A percentile compares a stretch with the other conserved stretches of the same genome.
Conservation (phyloP, 768 basidiomycete species). For the Mrakia gelida region DNA sequence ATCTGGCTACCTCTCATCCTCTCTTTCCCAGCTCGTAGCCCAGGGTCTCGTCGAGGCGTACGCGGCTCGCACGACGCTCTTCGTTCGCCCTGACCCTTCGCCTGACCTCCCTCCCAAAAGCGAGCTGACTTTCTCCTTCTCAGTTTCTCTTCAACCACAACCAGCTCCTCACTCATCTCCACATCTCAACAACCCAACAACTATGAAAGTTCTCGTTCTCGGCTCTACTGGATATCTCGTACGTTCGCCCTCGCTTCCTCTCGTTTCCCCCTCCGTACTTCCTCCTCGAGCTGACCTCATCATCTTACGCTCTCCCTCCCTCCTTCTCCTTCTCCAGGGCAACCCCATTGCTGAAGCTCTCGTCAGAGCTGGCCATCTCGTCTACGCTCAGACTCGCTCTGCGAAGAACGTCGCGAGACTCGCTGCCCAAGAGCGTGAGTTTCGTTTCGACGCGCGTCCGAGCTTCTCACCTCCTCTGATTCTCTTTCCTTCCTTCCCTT, state of each 20-base stretch:
- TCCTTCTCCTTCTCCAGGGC: not conserved
- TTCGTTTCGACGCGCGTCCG: not conserved
- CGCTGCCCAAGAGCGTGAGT: not conserved
- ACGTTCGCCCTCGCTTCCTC: not conserved
- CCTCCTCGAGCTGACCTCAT: not conserved
- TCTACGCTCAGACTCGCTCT: not conserved
- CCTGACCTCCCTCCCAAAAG: not conserved
- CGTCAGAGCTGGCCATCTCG: not conserved
- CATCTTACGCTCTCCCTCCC: not conserved
- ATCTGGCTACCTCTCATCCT: too few species aligned
- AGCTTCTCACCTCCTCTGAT: not conserved
- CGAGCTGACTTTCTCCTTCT: not conserved
- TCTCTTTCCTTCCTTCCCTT: not conserved
- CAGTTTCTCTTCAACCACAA: not conserved
- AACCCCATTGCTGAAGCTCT: not conserved
- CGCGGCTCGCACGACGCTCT: not conserved
- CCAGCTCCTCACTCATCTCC: too few species aligned
- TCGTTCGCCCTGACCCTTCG: too few species aligned
- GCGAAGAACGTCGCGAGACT: not conserved
- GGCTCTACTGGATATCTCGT: not conserved
- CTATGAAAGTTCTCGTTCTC: not conserved
- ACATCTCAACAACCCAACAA: not conserved
- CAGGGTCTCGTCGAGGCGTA: too few species aligned
- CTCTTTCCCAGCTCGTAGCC: too few species aligned
- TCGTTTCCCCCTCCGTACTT: not conserved